Percentiles rank a stretch among this genome's conserved stretches.
These are phyloP conservation scores for Coriaria nepalensis DNA, from an alignment of 306 rosid genomes.

Conservation along the genomic window DNA sequence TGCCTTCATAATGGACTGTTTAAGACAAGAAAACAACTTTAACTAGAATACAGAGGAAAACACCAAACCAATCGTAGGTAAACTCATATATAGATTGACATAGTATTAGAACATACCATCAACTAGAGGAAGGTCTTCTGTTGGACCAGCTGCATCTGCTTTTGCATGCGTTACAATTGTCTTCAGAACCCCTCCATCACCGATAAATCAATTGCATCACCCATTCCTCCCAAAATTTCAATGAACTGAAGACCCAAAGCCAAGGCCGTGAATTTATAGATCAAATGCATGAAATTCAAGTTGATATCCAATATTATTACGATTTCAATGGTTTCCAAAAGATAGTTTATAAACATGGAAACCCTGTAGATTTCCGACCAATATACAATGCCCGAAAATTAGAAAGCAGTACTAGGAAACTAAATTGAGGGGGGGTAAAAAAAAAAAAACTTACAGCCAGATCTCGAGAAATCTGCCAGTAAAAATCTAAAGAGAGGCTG, in stretches of 20 bases:
- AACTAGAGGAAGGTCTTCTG: constrained; percentile 81
- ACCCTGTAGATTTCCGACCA: no score
- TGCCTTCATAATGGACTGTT: constrained; percentile 87
- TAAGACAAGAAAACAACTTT: constrained; percentile 6
- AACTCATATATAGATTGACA: no score
- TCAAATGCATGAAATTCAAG: no score
- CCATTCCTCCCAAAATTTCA: constrained; percentile 43
- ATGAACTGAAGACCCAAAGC: constrained; percentile 12
- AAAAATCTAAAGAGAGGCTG: no score
- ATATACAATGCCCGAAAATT: no score
- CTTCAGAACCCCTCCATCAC: constrained; percentile 89
- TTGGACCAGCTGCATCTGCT: constrained; percentile 57
- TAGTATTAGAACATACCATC: constrained; percentile 48
- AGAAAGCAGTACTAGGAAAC: no score
- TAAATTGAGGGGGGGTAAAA: no score
- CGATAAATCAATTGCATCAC: constrained; percentile 62
- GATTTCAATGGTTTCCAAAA: no score
- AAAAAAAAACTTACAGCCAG: no score
- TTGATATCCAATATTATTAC: no score
- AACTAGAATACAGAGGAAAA: background rate
- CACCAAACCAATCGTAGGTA: background rate
- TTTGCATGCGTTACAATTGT: constrained; percentile 60
- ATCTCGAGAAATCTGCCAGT: no score
- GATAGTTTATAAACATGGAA: no score
- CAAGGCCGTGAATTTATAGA: background rate